phyloP scores from a whole-genome alignment of 129 eudicot genomes.

The Tagetes patula region DNA sequence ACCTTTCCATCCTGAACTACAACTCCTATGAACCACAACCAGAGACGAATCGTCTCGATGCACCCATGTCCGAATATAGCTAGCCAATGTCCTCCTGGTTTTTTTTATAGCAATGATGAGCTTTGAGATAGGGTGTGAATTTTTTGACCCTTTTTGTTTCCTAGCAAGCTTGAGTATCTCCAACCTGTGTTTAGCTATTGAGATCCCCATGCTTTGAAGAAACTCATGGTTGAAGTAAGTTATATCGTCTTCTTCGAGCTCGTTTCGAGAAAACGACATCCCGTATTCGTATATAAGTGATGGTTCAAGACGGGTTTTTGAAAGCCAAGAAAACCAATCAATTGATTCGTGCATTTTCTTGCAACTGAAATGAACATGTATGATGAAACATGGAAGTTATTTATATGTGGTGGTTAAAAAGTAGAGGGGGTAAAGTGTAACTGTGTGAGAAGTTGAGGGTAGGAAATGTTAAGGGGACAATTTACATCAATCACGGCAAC shows the following conservation, averaged over 20 bases:
- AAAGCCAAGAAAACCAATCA: slow-evolving; percentile 93
- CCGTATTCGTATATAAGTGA: slow-evolving; percentile 78
- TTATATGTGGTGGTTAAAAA: slow-evolving; percentile 27
- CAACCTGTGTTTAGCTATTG: slow-evolving; percentile 87
- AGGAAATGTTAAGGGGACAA: slow-evolving; percentile 27
- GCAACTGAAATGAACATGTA: slow-evolving; percentile 18
- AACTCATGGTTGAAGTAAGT: slow-evolving; percentile 84
- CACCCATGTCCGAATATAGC: slow-evolving; percentile 47
- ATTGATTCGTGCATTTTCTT: slow-evolving; percentile 39
- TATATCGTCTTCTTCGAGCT: slow-evolving; percentile 81
- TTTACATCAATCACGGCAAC: slow-evolving; percentile 57
- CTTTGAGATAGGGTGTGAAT: slow-evolving; percentile 50
- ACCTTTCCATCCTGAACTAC: slow-evolving; percentile 55
- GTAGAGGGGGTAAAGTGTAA: slow-evolving; percentile 30
- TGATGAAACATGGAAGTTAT: slow-evolving; percentile 24
- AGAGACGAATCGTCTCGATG: slow-evolving; percentile 58
- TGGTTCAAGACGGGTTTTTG: slow-evolving; percentile 77
- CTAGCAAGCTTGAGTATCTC: slow-evolving; percentile 80
- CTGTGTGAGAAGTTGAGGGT: slow-evolving; percentile 29
- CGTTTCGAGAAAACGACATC: slow-evolving; percentile 63
- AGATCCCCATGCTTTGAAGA: slow-evolving; percentile 90
- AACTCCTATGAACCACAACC: slow-evolving; percentile 48
- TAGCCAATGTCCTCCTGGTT: slow-evolving; percentile 56
- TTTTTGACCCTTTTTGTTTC: slow-evolving; percentile 39
- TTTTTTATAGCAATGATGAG: slow-evolving; percentile 57